Percentiles rank a stretch among this genome's conserved stretches.
Evolutionary conservation across 305 asterid species (phyloP).

Genomic region (Nicotiana rustica): DNA sequence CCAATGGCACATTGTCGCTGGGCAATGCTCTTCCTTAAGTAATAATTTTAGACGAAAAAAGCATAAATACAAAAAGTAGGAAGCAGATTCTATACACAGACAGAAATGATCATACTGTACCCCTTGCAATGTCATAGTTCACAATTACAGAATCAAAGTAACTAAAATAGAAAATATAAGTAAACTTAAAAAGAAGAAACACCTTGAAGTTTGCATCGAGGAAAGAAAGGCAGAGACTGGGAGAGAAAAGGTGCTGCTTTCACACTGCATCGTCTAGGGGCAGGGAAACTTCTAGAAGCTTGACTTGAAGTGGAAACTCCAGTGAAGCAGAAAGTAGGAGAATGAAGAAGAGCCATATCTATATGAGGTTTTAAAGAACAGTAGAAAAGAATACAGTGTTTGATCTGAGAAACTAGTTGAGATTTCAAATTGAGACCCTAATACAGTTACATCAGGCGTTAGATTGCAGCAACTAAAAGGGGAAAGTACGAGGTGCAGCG

Average conservation of each 20-base stretch:
- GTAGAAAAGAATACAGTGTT: not conserved
- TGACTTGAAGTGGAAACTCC: constrained; percentile 45
- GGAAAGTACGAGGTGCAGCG: not conserved
- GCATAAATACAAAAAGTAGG: constrained; percentile 1
- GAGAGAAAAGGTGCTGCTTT: constrained; percentile 53
- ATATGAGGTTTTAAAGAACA: not conserved
- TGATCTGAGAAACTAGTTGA: constrained; percentile 33
- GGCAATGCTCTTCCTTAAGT: constrained; percentile 64
- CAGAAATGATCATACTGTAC: not conserved
- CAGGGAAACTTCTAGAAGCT: constrained; percentile 37
- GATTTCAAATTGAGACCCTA: constrained; percentile 23
- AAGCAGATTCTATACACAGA: not conserved
- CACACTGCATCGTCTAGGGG: constrained; percentile 49
- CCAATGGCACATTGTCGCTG: constrained; percentile 55
- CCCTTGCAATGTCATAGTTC: not conserved
- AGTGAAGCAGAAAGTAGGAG: constrained; percentile 63
- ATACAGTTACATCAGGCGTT: constrained; percentile 15
- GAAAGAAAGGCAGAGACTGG: constrained; percentile 42
- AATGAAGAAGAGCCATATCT: constrained; percentile 65
- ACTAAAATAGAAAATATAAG: not conserved
- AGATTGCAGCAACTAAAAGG: not conserved
- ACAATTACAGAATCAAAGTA: not conserved
- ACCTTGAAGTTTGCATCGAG: constrained; percentile 68
- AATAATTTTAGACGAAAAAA: constrained; percentile 1
- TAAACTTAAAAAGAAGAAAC: not conserved